These are phyloP conservation scores for Podaxis sp. DNA, from an alignment of 768 basidiomycete species.

Conservation along the genomic window DNA sequence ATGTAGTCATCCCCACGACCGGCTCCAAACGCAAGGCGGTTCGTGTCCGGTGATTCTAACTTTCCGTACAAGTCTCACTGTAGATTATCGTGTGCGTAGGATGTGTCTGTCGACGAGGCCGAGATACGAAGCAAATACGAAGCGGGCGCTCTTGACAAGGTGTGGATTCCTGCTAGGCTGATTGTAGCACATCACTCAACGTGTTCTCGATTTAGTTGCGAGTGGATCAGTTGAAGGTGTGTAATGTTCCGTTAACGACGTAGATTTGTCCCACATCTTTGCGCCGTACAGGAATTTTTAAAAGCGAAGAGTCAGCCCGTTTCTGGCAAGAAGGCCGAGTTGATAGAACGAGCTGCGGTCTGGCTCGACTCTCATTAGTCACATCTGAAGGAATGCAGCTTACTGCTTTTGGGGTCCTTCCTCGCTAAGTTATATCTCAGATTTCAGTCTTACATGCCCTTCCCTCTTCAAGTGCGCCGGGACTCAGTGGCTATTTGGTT, in stretches of 20 bases:
- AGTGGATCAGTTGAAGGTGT: slow-evolving; percentile 77
- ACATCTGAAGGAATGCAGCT: neutral
- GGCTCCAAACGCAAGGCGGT: slow-evolving; percentile 77
- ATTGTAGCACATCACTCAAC: slow-evolving; percentile 16
- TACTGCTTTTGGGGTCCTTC: slow-evolving; percentile 4
- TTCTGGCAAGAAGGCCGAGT: slow-evolving; percentile 73
- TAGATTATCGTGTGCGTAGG: slow-evolving; percentile 35
- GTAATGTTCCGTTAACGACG: slow-evolving; percentile 18
- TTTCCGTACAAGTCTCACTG: neutral
- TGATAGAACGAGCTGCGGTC: slow-evolving; percentile 63
- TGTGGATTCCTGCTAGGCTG: slow-evolving; percentile 28
- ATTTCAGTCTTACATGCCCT: neutral
- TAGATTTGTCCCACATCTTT: slow-evolving; percentile 12
- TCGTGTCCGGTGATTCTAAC: slow-evolving; percentile 27
- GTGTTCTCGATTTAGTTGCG: slow-evolving; percentile 49
- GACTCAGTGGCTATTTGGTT: neutral
- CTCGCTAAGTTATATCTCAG: slow-evolving; percentile 1
- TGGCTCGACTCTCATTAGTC: slow-evolving; percentile 51
- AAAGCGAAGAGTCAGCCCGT: slow-evolving; percentile 60
- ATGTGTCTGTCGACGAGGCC: slow-evolving; percentile 64
- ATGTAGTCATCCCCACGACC: slow-evolving; percentile 41
- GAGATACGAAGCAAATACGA: slow-evolving; percentile 72
- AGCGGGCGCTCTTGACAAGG: slow-evolving; percentile 63
- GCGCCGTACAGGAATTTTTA: slow-evolving; percentile 59
- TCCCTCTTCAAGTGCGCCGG: neutral